A percentile compares a stretch with the other conserved stretches of the same genome.
Conservation (phyloP, 2,329 filamentous ascomycete species). For the Anthostomella pinea region DNA sequence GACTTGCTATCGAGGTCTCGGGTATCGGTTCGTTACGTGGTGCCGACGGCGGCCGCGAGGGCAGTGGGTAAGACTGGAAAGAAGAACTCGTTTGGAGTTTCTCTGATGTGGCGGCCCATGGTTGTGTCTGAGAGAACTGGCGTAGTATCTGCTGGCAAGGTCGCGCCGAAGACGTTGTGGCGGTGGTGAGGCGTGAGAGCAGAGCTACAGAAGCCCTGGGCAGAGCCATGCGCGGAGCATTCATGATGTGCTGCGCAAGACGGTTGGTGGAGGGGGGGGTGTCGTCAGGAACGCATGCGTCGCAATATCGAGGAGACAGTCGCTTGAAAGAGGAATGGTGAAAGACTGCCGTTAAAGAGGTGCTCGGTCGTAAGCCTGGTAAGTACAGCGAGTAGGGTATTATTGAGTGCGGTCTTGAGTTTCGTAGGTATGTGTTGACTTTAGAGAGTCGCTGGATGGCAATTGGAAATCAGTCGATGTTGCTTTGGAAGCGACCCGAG, state of each 20-base stretch:
- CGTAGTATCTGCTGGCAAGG: constrained; percentile 39
- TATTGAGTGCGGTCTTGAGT: no score
- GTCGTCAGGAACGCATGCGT: no score
- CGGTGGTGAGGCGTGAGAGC: constrained; percentile 29
- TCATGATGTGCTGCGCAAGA: constrained; percentile 38
- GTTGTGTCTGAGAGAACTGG: constrained; percentile 38
- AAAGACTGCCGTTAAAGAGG: no score
- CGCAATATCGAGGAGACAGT: no score
- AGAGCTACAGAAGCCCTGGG: constrained; percentile 30
- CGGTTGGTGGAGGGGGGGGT: no score
- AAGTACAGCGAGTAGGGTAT: no score
- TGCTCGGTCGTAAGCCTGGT: no score
- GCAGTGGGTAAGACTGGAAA: constrained; percentile 54
- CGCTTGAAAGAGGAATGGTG: not conserved
- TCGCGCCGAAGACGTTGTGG: constrained; percentile 39
- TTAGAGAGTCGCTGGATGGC: constrained; percentile 11
- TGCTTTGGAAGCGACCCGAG: constrained; percentile 17
- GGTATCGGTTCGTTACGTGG: constrained; percentile 43
- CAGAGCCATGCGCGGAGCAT: constrained; percentile 34
- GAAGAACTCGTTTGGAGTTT: constrained; percentile 30
- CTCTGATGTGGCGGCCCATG: constrained; percentile 26
- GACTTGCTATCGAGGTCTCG: constrained; percentile 47
- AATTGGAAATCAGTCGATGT: constrained; percentile 30
- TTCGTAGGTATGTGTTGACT: constrained; percentile 2
- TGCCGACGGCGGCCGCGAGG: constrained; percentile 37